These are phyloP conservation scores for Dimocarpus longan DNA, from an alignment of 345 rosid species.

Conservation along the genomic window DNA sequence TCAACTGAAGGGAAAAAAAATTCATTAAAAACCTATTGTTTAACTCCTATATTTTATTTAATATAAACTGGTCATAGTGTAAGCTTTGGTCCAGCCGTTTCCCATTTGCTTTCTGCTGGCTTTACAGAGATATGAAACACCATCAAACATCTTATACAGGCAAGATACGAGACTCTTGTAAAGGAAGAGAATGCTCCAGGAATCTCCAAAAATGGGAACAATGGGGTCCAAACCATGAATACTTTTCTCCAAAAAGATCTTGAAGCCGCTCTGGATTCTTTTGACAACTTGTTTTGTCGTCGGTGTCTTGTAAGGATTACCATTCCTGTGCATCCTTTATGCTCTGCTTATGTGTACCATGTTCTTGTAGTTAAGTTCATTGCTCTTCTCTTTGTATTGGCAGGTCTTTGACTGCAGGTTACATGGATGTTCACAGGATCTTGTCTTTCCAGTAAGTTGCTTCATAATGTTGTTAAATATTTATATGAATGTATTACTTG, in stretches of 20 bases:
- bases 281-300: constrained; percentile 96
- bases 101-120: constrained; percentile 82
- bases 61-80: constrained; percentile 57
- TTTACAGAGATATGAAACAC: constrained; percentile 97
- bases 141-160: constrained; percentile 99
- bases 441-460: constrained; percentile 84
- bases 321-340: constrained; percentile 13
- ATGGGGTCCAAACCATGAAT: constrained; percentile 55
- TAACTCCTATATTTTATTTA: constrained; percentile 24
- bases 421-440: constrained; percentile 99
- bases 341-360: constrained; percentile 12
- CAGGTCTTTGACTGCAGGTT: constrained; percentile 99
- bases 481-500: constrained; percentile 21
- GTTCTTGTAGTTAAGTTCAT: constrained; percentile 1
- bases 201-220: constrained; percentile 48
- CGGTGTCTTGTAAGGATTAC: constrained; percentile 84
- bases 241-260: constrained; percentile 81
- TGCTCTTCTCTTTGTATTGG: constrained; percentile 27
- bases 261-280: constrained; percentile 98
- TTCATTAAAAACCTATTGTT: not conserved
- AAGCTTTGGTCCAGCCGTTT: constrained; percentile 85
- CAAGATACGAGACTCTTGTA: constrained; percentile 77
- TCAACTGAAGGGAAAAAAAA: constrained; percentile 7
- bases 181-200: constrained; percentile 58
- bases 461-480: constrained; percentile 27